Conservation (phyloP, 2,329 filamentous ascomycete genomes). For the Pseudocercospora vitis region DNA sequence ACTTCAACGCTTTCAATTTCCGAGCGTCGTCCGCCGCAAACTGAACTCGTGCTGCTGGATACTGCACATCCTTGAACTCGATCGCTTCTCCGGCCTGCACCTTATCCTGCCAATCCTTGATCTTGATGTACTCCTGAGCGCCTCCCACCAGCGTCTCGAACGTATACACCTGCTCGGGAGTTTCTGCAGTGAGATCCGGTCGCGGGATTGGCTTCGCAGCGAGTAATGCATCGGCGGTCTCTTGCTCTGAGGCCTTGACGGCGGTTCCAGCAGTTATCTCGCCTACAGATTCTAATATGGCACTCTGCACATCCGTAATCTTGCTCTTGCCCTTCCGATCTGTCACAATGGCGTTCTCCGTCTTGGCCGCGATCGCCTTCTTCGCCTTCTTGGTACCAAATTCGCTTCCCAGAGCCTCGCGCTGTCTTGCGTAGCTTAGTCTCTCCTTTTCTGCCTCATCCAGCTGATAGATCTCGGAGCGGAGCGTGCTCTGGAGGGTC, state of each 20-base stretch:
- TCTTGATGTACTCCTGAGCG: slow-evolving; percentile 61
- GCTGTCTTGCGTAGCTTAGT: slow-evolving; percentile 56
- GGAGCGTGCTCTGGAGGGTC: slow-evolving; percentile 53
- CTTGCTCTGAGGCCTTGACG: slow-evolving; percentile 61
- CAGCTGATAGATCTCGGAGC: slow-evolving; percentile 46
- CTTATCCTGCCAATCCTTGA: slow-evolving; percentile 73
- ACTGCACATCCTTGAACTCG: slow-evolving; percentile 55
- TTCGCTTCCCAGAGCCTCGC: slow-evolving; percentile 69
- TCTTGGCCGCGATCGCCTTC: slow-evolving; percentile 69
- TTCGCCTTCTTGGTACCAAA: slow-evolving; percentile 86
- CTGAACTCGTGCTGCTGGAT: slow-evolving; percentile 64
- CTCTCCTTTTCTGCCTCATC: slow-evolving; percentile 41
- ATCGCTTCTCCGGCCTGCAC: slow-evolving; percentile 56
- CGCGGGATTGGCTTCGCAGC: slow-evolving; percentile 70
- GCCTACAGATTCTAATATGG: slow-evolving; percentile 51
- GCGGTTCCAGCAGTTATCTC: slow-evolving; percentile 64
- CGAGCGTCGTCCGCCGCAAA: slow-evolving; percentile 50
- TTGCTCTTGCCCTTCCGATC: slow-evolving; percentile 51
- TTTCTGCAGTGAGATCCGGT: slow-evolving; percentile 65
- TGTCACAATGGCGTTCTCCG: slow-evolving; percentile 67
- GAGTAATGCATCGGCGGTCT: slow-evolving; percentile 62
- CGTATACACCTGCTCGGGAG: slow-evolving; percentile 72
- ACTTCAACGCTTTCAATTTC: slow-evolving; percentile 51
- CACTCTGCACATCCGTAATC: slow-evolving; percentile 57
- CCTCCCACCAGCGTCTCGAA: slow-evolving; percentile 67